Conservation (phyloP, 129 eudicot genomes). For the Pittosporum tobira region DNA sequence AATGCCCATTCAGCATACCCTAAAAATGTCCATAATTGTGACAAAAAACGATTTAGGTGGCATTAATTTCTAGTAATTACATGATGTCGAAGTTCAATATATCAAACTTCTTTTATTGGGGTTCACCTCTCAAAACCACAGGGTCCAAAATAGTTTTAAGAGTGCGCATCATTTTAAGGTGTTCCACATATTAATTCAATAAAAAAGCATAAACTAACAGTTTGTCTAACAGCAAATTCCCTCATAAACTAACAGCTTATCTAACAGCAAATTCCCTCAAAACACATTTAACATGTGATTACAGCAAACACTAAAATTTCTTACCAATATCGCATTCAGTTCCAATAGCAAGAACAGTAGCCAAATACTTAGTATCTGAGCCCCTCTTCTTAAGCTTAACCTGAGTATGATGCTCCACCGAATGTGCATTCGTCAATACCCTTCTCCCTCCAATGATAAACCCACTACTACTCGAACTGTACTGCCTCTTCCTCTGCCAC, state of each 20-base stretch:
- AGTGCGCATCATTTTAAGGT: neutral
- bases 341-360: conserved; percentile 45
- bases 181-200: neutral
- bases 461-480: conserved; percentile 52
- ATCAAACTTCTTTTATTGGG: too few relatives aligned
- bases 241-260: neutral
- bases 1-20: too few relatives aligned
- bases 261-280: too few relatives aligned
- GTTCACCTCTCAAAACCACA: too few relatives aligned
- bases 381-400: conserved; percentile 48
- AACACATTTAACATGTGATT: neutral
- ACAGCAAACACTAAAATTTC: neutral
- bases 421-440: conserved; percentile 56
- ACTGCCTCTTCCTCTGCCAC: conserved; percentile 54
- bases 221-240: neutral
- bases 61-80: too few relatives aligned
- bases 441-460: conserved; percentile 39
- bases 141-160: too few relatives aligned
- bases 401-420: conserved; percentile 53
- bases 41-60: too few relatives aligned
- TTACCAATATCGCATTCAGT: conserved; percentile 55
- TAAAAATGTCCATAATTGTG: too few relatives aligned
- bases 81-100: too few relatives aligned
- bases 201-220: neutral
- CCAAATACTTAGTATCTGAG: conserved; percentile 43